phyloP scores from a whole-genome alignment of 345 rosid genomes.

The Bretschneidera sinensis region DNA sequence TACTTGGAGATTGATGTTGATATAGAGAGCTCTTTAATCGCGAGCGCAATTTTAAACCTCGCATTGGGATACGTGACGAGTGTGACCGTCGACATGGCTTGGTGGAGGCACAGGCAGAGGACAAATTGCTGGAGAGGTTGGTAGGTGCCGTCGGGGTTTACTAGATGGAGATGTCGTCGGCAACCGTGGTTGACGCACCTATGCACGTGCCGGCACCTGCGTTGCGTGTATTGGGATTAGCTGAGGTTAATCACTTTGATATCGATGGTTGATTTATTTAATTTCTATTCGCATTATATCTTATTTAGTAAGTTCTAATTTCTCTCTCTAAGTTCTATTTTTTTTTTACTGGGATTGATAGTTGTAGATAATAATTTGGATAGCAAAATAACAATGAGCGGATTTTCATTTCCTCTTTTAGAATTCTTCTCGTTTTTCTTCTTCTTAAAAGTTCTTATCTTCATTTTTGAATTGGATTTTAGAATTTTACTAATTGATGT shows the following conservation, averaged over 20 bases:
- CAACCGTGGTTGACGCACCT: conserved; percentile 41
- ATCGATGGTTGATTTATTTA: too few species aligned
- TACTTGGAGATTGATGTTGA: conserved; percentile 90
- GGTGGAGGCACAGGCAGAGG: conserved; percentile 73
- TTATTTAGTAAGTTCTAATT: too few species aligned
- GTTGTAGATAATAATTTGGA: too few species aligned
- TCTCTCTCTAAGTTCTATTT: too few species aligned
- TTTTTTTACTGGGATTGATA: too few species aligned
- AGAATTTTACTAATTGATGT: not conserved
- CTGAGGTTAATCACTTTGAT: too few species aligned
- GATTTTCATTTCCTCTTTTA: too few species aligned
- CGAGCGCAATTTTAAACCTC: conserved; percentile 62
- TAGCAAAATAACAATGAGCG: too few species aligned
- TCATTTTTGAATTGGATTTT: too few species aligned
- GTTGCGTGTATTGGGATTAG: conserved; percentile 37
- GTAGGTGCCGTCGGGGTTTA: conserved; percentile 84
- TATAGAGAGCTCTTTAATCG: conserved; percentile 68
- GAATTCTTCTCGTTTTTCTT: too few species aligned
- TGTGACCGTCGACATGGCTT: conserved; percentile 81
- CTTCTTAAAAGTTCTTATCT: too few species aligned
- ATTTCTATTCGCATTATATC: too few species aligned
- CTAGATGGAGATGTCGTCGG: conserved; percentile 88
- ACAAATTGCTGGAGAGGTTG: conserved; percentile 77
- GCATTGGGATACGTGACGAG: conserved; percentile 74
- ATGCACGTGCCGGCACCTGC: not conserved